Evolutionary conservation across 2,329 filamentous ascomycete species (phyloP), one percentile per base, ranked within the genome.

Genomic region (Myriosclerotinia curreyana): DNA sequence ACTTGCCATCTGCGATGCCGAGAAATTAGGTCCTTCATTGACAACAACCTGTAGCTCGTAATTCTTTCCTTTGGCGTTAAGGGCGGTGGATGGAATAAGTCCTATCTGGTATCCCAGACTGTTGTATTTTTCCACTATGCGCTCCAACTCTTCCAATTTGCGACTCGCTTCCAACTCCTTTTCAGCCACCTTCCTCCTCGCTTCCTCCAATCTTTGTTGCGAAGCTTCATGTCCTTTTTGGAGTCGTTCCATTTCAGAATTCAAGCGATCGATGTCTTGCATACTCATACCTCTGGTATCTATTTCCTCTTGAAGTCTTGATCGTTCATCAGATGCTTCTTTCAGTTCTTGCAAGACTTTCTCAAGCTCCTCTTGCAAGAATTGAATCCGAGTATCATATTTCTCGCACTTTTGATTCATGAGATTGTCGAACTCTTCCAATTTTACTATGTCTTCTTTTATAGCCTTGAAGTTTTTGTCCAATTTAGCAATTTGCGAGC

Each of bases 241-340:
- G n/a, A 99, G 83, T 54, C 95, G 87, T 73, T 99, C 95, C 61
- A 93, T 88, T 76, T 99, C 95, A 44, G 91, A 88, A 71, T 92
- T 96, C 94, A 99, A 97, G 76, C 95, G 92, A 82, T 99, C 95
- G 74, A 99, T 98, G 83, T 99, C 95, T 78, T 95, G 90, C 78
- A 97, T 96, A 72, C 92, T 96, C 75, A 99, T 93, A 2, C 95
- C 95, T 74, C 96, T 92, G 70, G 89, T 88, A 76, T 98, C 95
- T 36, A 99, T 92, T 38, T 90, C 87, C 65, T 89, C 87, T 75
- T 98, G 94, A 12, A 99, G 82, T 38, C 83, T 83, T 50, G 86
- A 80, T 67, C 92, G 86, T 75, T 99, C 95, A 20, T 90, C 87
- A 69, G 98, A 93, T 0, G 89, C 90, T 71, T 91, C 89, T 65